Conservation (phyloP, 441 rosid species). For the Hura crepitans region DNA sequence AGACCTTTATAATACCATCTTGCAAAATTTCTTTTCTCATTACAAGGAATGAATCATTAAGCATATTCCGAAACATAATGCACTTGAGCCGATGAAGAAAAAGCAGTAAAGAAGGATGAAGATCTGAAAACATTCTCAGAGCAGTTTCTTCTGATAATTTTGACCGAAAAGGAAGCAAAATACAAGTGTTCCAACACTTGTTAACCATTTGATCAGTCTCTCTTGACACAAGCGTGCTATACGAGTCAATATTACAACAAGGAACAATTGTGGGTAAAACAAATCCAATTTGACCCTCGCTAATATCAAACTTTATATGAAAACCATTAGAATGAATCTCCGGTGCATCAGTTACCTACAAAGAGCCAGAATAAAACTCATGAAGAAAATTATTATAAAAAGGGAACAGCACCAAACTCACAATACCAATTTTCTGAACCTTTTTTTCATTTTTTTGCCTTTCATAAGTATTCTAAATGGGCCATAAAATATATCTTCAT, state of each 20-base stretch:
- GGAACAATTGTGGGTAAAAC: slow-evolving; percentile 82
- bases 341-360: slow-evolving; percentile 94
- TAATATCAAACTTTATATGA: slow-evolving; percentile 92
- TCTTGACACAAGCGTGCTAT: slow-evolving; percentile 41
- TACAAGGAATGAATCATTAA: slow-evolving; percentile 57
- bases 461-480: not conserved
- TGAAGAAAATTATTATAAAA: slow-evolving; percentile 2
- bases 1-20: slow-evolving; percentile 74
- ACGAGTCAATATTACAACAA: slow-evolving; percentile 58
- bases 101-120: slow-evolving; percentile 89
- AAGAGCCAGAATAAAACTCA: slow-evolving; percentile 23
- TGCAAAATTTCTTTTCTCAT: slow-evolving; percentile 82
- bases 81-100: slow-evolving; percentile 92
- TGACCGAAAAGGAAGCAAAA: slow-evolving; percentile 84
- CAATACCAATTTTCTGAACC: not conserved
- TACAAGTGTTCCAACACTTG: slow-evolving; percentile 81
- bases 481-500: no score
- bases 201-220: slow-evolving; percentile 34
- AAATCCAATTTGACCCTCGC: slow-evolving; percentile 95
- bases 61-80: slow-evolving; percentile 69
- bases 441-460: not conserved
- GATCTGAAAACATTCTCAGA: slow-evolving; percentile 86
- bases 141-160: slow-evolving; percentile 52
- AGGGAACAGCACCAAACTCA: not conserved
- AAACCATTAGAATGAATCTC: slow-evolving; percentile 99